phyloP scores from a whole-genome alignment of 495 filamentous ascomycete genomes.

The Aspergillus sclerotiicarbonarius region DNA sequence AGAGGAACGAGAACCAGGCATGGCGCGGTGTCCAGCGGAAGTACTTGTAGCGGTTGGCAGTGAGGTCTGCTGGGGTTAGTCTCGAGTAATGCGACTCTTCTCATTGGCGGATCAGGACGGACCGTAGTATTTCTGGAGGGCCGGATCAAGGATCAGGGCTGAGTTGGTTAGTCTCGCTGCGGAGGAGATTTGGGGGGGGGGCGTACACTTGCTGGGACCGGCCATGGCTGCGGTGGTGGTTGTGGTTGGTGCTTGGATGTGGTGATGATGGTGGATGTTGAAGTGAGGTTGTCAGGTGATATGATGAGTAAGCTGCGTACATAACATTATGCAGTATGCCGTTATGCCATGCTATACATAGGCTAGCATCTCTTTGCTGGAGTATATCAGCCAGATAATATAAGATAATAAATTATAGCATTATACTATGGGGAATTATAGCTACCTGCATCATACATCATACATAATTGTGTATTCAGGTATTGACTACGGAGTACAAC shows the following conservation, averaged over 20 bases:
- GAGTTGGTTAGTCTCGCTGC: background rate
- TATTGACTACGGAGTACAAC: too few species aligned
- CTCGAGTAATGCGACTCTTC: background rate
- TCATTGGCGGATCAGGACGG: slow-evolving; percentile 23
- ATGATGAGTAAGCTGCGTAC: background rate
- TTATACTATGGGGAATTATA: too few species aligned
- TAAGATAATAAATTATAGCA: too few species aligned
- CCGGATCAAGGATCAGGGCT: slow-evolving; percentile 72
- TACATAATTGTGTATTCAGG: too few species aligned
- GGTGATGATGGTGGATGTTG: slow-evolving; percentile 7
- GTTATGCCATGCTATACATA: too few species aligned
- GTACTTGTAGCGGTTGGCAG: slow-evolving; percentile 83
- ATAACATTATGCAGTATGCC: background rate
- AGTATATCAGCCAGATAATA: too few species aligned
- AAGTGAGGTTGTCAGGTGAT: slow-evolving; percentile 6
- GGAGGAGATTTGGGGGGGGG: background rate
- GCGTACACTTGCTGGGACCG: slow-evolving; percentile 50
- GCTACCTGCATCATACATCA: too few species aligned
- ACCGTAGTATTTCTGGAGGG: slow-evolving; percentile 73
- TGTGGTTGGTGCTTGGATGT: slow-evolving; percentile 1
- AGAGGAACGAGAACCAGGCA: slow-evolving; percentile 72
- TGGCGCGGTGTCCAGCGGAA: slow-evolving; percentile 89
- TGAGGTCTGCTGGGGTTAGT: slow-evolving; percentile 61
- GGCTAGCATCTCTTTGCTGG: too few species aligned
- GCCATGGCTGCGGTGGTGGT: slow-evolving; percentile 38